A percentile compares a stretch with the other conserved stretches of the same genome.
These are phyloP conservation scores for Penicillium cosmopolitanum DNA, from an alignment of 495 filamentous ascomycete species.

Conservation along the genomic window DNA sequence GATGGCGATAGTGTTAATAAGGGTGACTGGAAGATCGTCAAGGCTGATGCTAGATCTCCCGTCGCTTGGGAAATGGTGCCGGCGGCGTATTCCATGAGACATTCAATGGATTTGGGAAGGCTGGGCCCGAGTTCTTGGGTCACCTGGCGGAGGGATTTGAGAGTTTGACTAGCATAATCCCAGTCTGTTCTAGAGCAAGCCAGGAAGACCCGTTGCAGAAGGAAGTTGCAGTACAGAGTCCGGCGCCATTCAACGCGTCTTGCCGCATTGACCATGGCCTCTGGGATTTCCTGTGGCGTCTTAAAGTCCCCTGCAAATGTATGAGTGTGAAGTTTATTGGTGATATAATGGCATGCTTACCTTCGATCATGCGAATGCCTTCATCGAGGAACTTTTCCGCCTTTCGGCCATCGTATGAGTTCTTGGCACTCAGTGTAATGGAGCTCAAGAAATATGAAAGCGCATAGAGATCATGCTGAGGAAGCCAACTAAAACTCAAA, in stretches of 20 bases:
- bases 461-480: constrained; percentile 66
- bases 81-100: constrained; percentile 66
- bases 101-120: constrained; percentile 47
- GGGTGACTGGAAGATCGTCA: constrained; percentile 64
- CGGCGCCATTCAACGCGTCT: constrained; percentile 55
- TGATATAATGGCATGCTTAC: constrained; percentile 34
- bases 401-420: constrained; percentile 66
- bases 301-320: constrained; percentile 41
- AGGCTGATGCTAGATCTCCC: constrained; percentile 68
- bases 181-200: constrained; percentile 66
- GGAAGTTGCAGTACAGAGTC: constrained; percentile 58
- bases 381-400: constrained; percentile 68
- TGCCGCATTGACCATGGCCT: constrained; percentile 50
- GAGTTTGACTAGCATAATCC: constrained; percentile 52
- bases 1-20: constrained; percentile 56
- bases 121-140: constrained; percentile 37
- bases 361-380: constrained; percentile 61
- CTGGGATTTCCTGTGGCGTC: constrained; percentile 43
- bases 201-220: constrained; percentile 62
- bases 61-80: constrained; percentile 80
- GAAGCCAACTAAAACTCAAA: constrained; percentile 66
- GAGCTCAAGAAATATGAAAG: constrained; percentile 78
- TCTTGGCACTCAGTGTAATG: constrained; percentile 64
- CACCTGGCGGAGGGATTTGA: constrained; percentile 45
- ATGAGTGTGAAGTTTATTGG: background rate